Evolutionary conservation across 176 grass and related monocot genomes (phyloP), one percentile per base, ranked within the genome.

Genomic region (Aegilops sharonensis): DNA sequence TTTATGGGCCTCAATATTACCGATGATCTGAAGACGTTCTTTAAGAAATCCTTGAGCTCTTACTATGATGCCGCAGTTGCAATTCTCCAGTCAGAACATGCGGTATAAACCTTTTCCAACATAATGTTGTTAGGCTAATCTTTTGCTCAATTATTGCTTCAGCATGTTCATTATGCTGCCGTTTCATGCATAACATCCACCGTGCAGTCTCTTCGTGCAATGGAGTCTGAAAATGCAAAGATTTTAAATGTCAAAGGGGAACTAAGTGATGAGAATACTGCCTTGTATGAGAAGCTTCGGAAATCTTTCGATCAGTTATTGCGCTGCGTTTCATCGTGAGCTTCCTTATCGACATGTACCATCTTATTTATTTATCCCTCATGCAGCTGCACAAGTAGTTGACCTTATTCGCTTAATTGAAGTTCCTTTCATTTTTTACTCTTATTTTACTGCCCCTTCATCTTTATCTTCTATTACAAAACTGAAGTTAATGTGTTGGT

Each of bases 191-290:
- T 81, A 85, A 74, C 9, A 13, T 37, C 50, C 37, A 54, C 30
- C 79, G 31, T 74, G 31, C 85, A 98, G 95, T 93, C 95, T 73
- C 89, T 95, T 84, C 83, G 87, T 79, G 25, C 88, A 52, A 91
- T 92, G 93, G 95, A 98, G 85, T 67, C 91, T 72, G 95, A 98
- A 60, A 93, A 95, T 90, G 89, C 93, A 72, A 98, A 98, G 88
- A 79, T 91, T 78, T 93, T 98, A 47, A 94, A 84, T 90, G 91
- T 91, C 77, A 98, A 94, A 93, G 95, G 95, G 18, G 95, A 98
- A 87, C 80, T 98, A 71, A 98, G 94, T 65, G 89, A 96, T 84
- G 94, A 96, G 48, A 93, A 87, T 77, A 82, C 87, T 24, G 52
- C 89, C 37, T 90, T 88, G n/a, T 92, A 97, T 87, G 94, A 97